Percentiles rank a stretch among this genome's conserved stretches.
phyloP scores from a whole-genome alignment of 2,329 filamentous ascomycete genomes.

The Elsinoe fawcettii region DNA sequence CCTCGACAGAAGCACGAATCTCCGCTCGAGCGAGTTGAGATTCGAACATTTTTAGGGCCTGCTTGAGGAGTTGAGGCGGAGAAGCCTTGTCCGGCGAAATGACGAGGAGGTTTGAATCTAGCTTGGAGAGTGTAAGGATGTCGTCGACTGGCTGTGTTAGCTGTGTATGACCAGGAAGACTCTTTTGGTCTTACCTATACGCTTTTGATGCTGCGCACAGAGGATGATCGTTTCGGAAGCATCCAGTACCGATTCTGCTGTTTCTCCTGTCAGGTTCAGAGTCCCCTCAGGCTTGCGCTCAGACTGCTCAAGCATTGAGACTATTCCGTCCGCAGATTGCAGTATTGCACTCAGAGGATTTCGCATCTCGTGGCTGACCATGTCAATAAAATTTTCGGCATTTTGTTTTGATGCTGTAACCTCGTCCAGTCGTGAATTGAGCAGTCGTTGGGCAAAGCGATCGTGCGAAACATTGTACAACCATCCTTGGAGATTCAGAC shows the following conservation, averaged over 20 bases:
- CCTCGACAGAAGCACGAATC: constrained; percentile 26
- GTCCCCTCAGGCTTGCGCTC: background rate
- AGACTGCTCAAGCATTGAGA: constrained; percentile 24
- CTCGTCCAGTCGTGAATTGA: constrained; percentile 10
- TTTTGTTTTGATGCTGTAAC: constrained; percentile 11
- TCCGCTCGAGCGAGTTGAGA: constrained; percentile 30
- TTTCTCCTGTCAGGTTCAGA: constrained; percentile 10
- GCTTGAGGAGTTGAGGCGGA: constrained; percentile 29
- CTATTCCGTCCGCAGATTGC: constrained; percentile 37
- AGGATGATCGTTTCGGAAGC: constrained; percentile 26
- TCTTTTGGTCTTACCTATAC: constrained; percentile 30
- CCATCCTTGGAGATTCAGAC: constrained; percentile 28
- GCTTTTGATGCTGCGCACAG: constrained; percentile 27
- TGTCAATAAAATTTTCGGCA: constrained; percentile 26
- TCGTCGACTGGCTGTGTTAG: constrained; percentile 11
- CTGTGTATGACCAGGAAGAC: no score
- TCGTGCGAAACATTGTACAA: constrained; percentile 29
- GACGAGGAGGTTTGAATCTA: constrained; percentile 27
- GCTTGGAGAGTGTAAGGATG: constrained; percentile 36
- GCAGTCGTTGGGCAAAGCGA: constrained; percentile 8
- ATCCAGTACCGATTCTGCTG: constrained; percentile 16
- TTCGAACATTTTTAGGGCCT: constrained; percentile 33
- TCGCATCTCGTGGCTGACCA: constrained; percentile 35
- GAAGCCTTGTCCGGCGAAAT: constrained; percentile 35
- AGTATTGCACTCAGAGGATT: constrained; percentile 39